phyloP scores from a whole-genome alignment of 768 basidiomycete species.

The Russula lepida region DNA sequence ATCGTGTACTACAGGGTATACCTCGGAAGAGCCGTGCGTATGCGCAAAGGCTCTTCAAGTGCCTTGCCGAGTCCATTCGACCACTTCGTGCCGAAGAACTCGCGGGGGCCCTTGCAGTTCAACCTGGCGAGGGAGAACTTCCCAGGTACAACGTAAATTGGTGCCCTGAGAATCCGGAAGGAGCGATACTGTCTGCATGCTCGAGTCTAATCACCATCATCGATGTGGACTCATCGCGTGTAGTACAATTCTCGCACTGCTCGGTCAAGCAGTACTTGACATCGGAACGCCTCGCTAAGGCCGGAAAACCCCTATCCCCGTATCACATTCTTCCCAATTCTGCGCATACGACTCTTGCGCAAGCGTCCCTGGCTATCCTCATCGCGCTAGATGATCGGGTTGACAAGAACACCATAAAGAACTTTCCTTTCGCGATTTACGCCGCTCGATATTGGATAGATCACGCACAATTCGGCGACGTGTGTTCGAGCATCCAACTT shows the following conservation, averaged over 20 bases:
- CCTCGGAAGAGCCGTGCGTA: not conserved
- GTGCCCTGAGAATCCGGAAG: not conserved
- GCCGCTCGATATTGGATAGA: not conserved
- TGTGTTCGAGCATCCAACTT: not conserved
- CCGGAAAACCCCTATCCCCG: not conserved
- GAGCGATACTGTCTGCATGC: not conserved
- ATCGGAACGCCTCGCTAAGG: not conserved
- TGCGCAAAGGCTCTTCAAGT: not conserved
- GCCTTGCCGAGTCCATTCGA: not conserved
- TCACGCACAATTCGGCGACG: not conserved
- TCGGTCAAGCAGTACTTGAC: not conserved
- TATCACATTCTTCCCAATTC: not conserved
- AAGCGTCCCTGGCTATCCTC: not conserved
- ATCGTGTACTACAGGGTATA: not conserved
- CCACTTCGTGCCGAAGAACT: not conserved
- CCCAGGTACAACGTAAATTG: not conserved
- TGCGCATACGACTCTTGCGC: not conserved
- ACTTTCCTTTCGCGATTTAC: not conserved
- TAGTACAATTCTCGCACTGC: not conserved
- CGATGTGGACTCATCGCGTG: not conserved
- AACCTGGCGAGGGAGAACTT: not conserved
- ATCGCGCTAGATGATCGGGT: not conserved
- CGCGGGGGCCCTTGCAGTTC: not conserved
- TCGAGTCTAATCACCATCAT: not conserved
- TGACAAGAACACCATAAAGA: not conserved